Conservation (phyloP, 1,284 basidiomycete genomes). For the Ganoderma meredithae region DNA sequence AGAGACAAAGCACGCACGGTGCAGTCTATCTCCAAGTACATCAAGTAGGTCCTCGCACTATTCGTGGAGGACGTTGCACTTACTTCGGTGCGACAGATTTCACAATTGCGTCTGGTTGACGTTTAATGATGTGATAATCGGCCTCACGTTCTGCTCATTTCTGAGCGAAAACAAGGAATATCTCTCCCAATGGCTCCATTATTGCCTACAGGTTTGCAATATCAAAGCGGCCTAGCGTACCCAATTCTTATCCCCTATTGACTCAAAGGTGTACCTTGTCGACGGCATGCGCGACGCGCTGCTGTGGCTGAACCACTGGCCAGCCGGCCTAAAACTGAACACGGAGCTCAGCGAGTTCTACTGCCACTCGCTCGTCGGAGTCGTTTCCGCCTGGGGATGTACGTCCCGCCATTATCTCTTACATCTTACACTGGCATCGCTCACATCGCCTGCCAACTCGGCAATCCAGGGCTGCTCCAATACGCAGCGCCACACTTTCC, state of each 20-base stretch:
- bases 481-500: slow-evolving; percentile 52
- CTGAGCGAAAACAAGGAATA: slow-evolving; percentile 65
- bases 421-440: background rate
- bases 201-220: slow-evolving; percentile 51
- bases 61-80: background rate
- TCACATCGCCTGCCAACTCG: background rate
- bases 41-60: slow-evolving; percentile 54
- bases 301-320: slow-evolving; percentile 94
- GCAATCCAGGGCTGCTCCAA: slow-evolving; percentile 46
- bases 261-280: slow-evolving; percentile 53
- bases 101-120: slow-evolving; percentile 94
- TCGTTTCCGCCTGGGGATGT: slow-evolving; percentile 77
- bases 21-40: slow-evolving; percentile 52
- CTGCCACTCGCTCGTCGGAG: slow-evolving; percentile 69
- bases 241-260: background rate
- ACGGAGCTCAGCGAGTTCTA: slow-evolving; percentile 90
- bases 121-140: slow-evolving; percentile 89
- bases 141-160: slow-evolving; percentile 73
- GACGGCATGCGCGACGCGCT: slow-evolving; percentile 62
- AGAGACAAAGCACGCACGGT: slow-evolving; percentile 27
- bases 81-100: slow-evolving; percentile 59
- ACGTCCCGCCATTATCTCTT: slow-evolving; percentile 38
- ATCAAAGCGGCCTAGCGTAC: background rate
- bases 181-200: slow-evolving; percentile 50
- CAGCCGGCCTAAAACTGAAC: slow-evolving; percentile 95